Percentiles rank a stretch among this genome's conserved stretches.
Conservation (phyloP, 2,329 filamentous ascomycete genomes). For the Pezicula neosporulosa region DNA sequence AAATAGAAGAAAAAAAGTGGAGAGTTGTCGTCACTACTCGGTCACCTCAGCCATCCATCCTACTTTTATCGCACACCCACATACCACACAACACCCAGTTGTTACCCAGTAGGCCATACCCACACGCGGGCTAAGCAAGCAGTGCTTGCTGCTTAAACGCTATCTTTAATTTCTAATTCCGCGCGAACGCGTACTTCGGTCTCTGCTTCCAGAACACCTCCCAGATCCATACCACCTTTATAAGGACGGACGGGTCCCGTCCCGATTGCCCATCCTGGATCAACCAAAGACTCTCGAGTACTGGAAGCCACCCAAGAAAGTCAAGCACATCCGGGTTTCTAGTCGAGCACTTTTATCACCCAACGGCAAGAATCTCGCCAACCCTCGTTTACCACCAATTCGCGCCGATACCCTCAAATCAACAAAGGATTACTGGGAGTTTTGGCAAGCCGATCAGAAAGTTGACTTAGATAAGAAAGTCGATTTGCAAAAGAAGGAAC, state of each 20-base stretch:
- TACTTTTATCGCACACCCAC: too few relatives aligned
- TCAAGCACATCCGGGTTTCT: constrained; percentile 15
- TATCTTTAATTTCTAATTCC: too few relatives aligned
- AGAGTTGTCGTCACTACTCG: background rate
- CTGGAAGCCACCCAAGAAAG: constrained; percentile 21
- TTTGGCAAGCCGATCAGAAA: background rate
- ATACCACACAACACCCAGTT: too few relatives aligned
- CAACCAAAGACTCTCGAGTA: constrained; percentile 17
- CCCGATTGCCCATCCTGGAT: constrained; percentile 6
- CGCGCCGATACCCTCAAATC: background rate
- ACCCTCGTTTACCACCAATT: background rate
- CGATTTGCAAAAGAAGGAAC: too few relatives aligned
- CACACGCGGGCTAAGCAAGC: too few relatives aligned
- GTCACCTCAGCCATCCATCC: background rate
- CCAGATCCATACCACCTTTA: background rate
- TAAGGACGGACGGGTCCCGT: background rate
- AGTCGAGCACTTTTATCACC: constrained; percentile 11
- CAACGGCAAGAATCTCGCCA: background rate
- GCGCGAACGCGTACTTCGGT: too few relatives aligned
- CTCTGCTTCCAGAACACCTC: background rate
- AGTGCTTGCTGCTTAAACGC: too few relatives aligned
- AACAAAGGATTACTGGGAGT: background rate
- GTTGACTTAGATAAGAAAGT: background rate
- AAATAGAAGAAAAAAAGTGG: too few relatives aligned
- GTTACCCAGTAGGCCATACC: too few relatives aligned